Evolutionary conservation across 768 basidiomycete species (phyloP).

Genomic region (Podaxis mareebaensis): DNA sequence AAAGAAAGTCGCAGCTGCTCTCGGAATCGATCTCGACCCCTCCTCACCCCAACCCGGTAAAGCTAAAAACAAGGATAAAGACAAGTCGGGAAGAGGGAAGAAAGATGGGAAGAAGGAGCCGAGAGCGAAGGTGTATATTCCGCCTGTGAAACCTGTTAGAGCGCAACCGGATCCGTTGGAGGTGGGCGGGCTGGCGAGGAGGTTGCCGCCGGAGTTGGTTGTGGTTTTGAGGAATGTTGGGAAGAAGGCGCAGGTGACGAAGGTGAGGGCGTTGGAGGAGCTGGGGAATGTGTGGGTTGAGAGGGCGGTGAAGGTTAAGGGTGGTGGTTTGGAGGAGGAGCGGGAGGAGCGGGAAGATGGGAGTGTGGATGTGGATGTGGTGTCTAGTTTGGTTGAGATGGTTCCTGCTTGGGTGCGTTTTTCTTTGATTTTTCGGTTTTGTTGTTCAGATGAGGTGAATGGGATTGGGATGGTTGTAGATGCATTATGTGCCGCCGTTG

Average conservation of each 20-base stretch:
- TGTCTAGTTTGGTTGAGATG: constrained; percentile 53
- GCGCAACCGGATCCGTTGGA: constrained; percentile 85
- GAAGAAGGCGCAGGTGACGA: constrained; percentile 90
- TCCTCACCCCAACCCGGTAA: constrained; percentile 8
- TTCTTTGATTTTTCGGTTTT: constrained; percentile 1
- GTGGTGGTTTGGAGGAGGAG: constrained; percentile 8
- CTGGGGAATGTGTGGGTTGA: constrained; percentile 69
- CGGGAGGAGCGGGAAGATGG: constrained; percentile 39
- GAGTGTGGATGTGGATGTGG: constrained; percentile 25
- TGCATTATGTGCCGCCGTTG: constrained; percentile 84
- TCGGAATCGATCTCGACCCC: constrained; percentile 35
- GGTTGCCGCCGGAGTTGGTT: constrained; percentile 78
- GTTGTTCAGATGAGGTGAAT: background rate
- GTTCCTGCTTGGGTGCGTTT: constrained; percentile 89
- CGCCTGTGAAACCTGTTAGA: constrained; percentile 78
- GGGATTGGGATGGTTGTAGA: constrained; percentile 39
- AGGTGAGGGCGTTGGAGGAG: constrained; percentile 84
- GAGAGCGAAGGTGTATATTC: constrained; percentile 82
- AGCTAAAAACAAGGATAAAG: constrained; percentile 40
- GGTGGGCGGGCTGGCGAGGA: constrained; percentile 71
- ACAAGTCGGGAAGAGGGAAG: constrained; percentile 49
- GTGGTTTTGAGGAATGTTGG: constrained; percentile 78
- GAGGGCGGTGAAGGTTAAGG: constrained; percentile 41
- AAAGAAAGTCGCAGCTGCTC: constrained; percentile 67
- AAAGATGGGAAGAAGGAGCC: constrained; percentile 70